Conservation (phyloP, 2,329 filamentous ascomycete genomes). For the Ascochyta pisi region DNA sequence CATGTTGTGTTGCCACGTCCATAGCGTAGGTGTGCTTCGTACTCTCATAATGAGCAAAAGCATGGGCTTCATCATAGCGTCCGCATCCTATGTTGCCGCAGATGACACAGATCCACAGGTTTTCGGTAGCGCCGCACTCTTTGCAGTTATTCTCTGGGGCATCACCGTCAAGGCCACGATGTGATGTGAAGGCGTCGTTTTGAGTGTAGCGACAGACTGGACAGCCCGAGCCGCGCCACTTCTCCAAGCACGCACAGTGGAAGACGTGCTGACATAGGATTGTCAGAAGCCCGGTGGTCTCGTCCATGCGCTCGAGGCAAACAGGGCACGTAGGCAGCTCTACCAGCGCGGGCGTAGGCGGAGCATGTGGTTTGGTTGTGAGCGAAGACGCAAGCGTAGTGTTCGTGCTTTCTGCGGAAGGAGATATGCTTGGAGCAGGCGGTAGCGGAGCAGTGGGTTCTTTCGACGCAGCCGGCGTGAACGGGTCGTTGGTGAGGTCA, state of each 20-base stretch:
- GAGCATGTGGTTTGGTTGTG: constrained; percentile 68
- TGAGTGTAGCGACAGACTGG: constrained; percentile 93
- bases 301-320: constrained; percentile 97
- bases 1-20: constrained; percentile 90
- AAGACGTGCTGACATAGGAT: constrained; percentile 98
- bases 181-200: constrained; percentile 55
- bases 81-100: constrained; percentile 94
- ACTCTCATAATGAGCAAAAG: constrained; percentile 90
- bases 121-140: constrained; percentile 78
- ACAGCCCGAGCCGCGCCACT: constrained; percentile 93
- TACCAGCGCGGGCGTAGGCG: constrained; percentile 81
- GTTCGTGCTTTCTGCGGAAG: constrained; percentile 32
- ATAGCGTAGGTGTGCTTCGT: constrained; percentile 91
- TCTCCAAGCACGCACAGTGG: constrained; percentile 93
- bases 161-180: constrained; percentile 48
- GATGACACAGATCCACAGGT: constrained; percentile 94
- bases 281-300: constrained; percentile 91
- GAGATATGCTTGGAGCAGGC: constrained; percentile 38
- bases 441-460: constrained; percentile 47
- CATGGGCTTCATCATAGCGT: constrained; percentile 90
- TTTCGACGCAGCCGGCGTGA: constrained; percentile 61
- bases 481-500: constrained; percentile 68
- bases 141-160: constrained; percentile 73
- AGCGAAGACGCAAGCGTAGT: constrained; percentile 53
- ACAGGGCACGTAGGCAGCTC: constrained; percentile 96